phyloP scores from a whole-genome alignment of 2,329 filamentous ascomycete genomes.

The Cephalotrichum gorgonifer region DNA sequence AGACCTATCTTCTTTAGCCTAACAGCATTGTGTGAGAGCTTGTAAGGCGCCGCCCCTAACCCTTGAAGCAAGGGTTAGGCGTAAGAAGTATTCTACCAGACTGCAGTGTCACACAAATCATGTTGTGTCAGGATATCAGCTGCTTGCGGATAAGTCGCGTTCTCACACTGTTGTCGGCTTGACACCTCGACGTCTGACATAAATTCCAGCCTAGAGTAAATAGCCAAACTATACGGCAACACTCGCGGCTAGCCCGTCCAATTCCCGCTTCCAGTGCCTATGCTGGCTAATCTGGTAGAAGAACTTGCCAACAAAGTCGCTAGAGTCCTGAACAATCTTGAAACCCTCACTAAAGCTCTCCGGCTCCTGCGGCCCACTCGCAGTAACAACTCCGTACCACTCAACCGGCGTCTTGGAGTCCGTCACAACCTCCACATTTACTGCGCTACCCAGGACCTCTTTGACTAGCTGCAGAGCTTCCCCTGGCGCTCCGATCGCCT shows the following conservation, averaged over 20 bases:
- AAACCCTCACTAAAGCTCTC: conserved; percentile 51
- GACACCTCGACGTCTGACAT: too few species aligned
- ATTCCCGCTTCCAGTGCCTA: conserved; percentile 62
- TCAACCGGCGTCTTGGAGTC: conserved; percentile 39
- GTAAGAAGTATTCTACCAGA: too few species aligned
- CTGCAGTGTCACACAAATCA: too few species aligned
- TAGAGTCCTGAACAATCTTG: conserved; percentile 55
- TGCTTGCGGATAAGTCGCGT: too few species aligned
- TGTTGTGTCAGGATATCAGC: too few species aligned
- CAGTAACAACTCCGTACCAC: conserved; percentile 65
- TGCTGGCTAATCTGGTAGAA: conserved; percentile 61
- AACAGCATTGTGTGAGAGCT: too few species aligned
- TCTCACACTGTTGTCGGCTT: too few species aligned
- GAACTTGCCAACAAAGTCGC: conserved; percentile 62
- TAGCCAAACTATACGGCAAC: conserved; percentile 52
- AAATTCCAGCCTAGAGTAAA: background rate
- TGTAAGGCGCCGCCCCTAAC: too few species aligned
- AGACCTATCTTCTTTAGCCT: too few species aligned
- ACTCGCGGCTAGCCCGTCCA: conserved; percentile 55
- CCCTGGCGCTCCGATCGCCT: conserved; percentile 66
- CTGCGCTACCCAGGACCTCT: conserved; percentile 34
- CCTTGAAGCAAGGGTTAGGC: too few species aligned
- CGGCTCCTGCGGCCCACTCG: conserved; percentile 41
- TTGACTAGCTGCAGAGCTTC: conserved; percentile 58
- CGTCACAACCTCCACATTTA: conserved; percentile 21